Evolutionary conservation across 2,329 filamentous ascomycete species (phyloP).

Genomic region (Colletotrichum sp.): DNA sequence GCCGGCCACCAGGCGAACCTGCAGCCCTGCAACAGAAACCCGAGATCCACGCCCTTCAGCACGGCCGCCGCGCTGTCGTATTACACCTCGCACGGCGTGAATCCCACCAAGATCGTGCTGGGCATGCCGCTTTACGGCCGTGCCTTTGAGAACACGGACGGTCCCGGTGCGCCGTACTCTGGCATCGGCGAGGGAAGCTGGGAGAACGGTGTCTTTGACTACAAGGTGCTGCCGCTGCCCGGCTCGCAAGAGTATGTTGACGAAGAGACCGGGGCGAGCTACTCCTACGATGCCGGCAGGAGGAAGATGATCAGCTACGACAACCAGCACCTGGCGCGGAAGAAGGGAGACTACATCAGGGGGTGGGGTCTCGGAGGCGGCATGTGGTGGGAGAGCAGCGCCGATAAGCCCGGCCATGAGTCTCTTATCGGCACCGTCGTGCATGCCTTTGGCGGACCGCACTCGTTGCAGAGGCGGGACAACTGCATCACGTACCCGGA

Average conservation of each 20-base stretch:
- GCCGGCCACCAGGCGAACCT: conserved; percentile 86
- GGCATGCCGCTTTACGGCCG: conserved; percentile 95
- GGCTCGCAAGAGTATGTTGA: conserved; percentile 72
- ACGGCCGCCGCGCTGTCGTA: conserved; percentile 72
- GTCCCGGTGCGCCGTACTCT: conserved; percentile 70
- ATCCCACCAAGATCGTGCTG: conserved; percentile 76
- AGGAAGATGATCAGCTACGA: conserved; percentile 82
- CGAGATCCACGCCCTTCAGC: conserved; percentile 77
- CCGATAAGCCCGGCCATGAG: conserved; percentile 68
- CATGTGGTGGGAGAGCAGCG: conserved; percentile 98
- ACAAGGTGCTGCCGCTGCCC: conserved; percentile 78
- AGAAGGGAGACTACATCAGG: conserved; percentile 77
- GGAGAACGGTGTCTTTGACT: conserved; percentile 88
- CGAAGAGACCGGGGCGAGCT: conserved; percentile 70
- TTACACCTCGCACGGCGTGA: conserved; percentile 72
- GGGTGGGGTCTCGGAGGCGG: conserved; percentile 75
- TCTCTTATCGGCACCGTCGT: conserved; percentile 75
- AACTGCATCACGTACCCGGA: conserved; percentile 70
- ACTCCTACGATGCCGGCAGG: conserved; percentile 71
- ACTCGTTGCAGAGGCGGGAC: conserved; percentile 51
- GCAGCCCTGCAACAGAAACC: conserved; percentile 61
- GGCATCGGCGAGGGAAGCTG: conserved; percentile 82
- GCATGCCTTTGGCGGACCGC: conserved; percentile 59
- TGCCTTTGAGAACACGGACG: conserved; percentile 80
- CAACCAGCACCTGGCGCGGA: conserved; percentile 67